Base-by-base conservation (phyloP, 768 basidiomycete genomes). In the Leccinum disarticulatum region DNA sequence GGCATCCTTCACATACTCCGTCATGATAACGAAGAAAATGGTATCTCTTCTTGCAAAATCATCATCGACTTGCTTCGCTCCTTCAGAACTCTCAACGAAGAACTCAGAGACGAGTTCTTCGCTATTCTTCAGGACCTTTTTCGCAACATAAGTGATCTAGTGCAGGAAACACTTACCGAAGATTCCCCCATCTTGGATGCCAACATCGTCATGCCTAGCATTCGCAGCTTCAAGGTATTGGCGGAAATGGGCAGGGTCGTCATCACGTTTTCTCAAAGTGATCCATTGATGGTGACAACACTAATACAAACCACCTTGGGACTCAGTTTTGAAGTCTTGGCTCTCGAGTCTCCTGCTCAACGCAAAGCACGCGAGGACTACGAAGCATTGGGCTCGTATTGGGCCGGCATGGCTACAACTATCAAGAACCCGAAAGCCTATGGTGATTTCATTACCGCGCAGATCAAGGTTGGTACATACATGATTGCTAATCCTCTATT, bases 11-110 rank as follows among this genome's bases (percentile, higher is more conserved):
- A 92, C 62, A 79, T 94, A 55, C 80, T 98, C 31, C 87, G 90
- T 27, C 78, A 84, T 64, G 97, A 99, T 77, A 98, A 97, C 71
- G 97, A 99, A 75, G 97, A 99, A 71, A 95, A 95, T 68, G 97
- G 92, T 3, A 82, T 89, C 33, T 82, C 87, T 2, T 90, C 89
- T 57, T 93, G 95, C 81, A 98, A 98, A 76, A 90, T 87, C 57
- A 81, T 97, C 68, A 88, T 93, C 59, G 96, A 99, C 75, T 80
- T 95, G 22, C 84, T 91, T 68, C 86, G 96, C 52, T 84, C 82
- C 54, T 91, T 90, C 71, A 84, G 90, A 66, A 74, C 82, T 10
- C 76, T 90, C 52, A 83, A 85, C 15, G 92, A 93, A 63, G 86
- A 91, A 9, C 81, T 22, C 22, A 22, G 22, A 22, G 22, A 22